Evolutionary conservation across 2,329 filamentous ascomycete genomes (phyloP), one percentile per base, ranked within the genome.

Genomic region (Fusarium sp.): DNA sequence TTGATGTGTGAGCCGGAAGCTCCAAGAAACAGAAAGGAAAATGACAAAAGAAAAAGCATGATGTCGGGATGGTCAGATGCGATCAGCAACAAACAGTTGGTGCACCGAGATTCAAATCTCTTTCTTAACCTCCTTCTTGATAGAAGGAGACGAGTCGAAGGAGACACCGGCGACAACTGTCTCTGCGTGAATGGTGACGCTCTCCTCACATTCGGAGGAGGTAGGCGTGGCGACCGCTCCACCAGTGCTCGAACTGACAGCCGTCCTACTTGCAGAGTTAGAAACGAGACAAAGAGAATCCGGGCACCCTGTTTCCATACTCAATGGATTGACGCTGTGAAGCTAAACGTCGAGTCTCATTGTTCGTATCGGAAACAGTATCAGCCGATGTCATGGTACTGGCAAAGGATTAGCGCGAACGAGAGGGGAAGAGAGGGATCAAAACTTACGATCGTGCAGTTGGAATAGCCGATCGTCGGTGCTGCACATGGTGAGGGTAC

Each of bases 101-200:
- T 24, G 39, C 24, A 15, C 26, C 14, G 18, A 22, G 26, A 46
- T 33, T 66, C 68, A 76, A 28, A 56, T 55, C 28, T 76, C 75
- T 63, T 76, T 77, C 68, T 78, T 78, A 22, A 39, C 75, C 63
- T 83, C 82, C 72, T 79, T 78, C 72, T 85, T 85, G 60, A 77
- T 73, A 15, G 79, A 76, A 26, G 86, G 86, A 43, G 86, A 88
- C 26, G 83, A 84, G 68, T 83, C 60, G 46, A 72, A 58, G 79
- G 69, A 82, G 80, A 74, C 82, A 84, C 68, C 81, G 55, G 80
- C 81, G 56, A 81, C 78, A 52, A 81, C 81, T 57, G 82, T 82
- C 65, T 88, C 85, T 48, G 85, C 82, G 63, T 84, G 82, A 71
- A 88, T 82, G n/a, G 86, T 87, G 58, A 84, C 82, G 63, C 83